phyloP scores from a whole-genome alignment of 2,329 filamentous ascomycete genomes.

The Claviceps digitariae region DNA sequence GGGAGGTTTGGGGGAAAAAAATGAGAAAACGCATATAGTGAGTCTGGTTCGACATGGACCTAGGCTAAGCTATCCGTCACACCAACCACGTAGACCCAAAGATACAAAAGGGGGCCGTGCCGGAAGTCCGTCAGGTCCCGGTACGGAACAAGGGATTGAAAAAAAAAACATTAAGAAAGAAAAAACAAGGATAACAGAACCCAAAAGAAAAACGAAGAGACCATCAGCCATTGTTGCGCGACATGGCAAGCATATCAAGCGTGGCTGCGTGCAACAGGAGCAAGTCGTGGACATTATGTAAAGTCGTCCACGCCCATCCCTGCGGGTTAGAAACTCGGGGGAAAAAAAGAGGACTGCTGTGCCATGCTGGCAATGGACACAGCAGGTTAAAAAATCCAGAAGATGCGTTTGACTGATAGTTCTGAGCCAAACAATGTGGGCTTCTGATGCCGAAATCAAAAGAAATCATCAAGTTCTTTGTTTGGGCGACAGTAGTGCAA shows the following conservation, averaged over 20 bases:
- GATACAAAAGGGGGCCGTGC: not conserved
- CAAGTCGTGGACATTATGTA: constrained; percentile 4
- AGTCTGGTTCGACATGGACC: not conserved
- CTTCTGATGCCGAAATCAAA: not conserved
- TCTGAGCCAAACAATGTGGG: not conserved
- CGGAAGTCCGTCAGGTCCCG: not conserved
- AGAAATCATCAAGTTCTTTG: not conserved
- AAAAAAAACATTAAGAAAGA: constrained; percentile 2
- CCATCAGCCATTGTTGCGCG: constrained; percentile 2
- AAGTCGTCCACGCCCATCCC: constrained; percentile 12
- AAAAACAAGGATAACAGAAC: not conserved
- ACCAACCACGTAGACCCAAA: not conserved
- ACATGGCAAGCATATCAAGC: constrained; percentile 7
- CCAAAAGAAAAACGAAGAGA: constrained; percentile 2
- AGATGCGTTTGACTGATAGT: not conserved
- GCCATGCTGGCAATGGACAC: not conserved
- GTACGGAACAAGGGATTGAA: not conserved
- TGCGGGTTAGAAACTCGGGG: not conserved
- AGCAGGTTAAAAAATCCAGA: not conserved
- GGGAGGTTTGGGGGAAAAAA: no score
- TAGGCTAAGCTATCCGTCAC: constrained; percentile 1
- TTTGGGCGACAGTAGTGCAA: not conserved
- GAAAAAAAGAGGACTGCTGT: not conserved
- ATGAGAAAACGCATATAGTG: not conserved
- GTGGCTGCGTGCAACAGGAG: constrained; percentile 6